Evolutionary conservation across 2,329 filamentous ascomycete genomes (phyloP), one percentile per base, ranked within the genome.

Genomic region (Fusarium nisikadoi): DNA sequence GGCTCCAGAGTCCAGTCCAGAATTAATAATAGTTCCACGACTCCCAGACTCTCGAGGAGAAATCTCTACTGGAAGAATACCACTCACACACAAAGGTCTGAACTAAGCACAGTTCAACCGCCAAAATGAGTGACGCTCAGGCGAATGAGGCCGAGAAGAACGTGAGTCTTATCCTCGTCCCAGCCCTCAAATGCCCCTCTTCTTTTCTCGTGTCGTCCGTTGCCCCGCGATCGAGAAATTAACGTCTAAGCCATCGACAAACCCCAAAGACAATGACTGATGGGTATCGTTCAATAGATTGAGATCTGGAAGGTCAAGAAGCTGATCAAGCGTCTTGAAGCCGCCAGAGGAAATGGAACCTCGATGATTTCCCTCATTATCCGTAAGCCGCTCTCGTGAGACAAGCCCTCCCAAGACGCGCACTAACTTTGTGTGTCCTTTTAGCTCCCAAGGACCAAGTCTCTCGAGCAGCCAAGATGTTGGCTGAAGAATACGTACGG

Each of bases 291-390:
- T 39, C 50, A 49, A 75, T 75, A 90, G 88, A 92, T 92, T 79
- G 90, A 92, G 85, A 92, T 92, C 86, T 95, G 93, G 93, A 98
- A 99, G 92, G 95, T 99, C 81, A 99, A 99, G 90, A 99, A 99
- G 89, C 88, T 99, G 81, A 97, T 99, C 86, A 99, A 98, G 87
- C 93, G 96, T 79, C 94, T 99, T 79, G 96, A 98, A 85, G 93
- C 94, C 72, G 97, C 97, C 77, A 90, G 97, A 83, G 96, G 96
- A 83, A 99, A 99, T 90, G 96, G 96, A 86, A 99, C 96, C 74
- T 95, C 92, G 87, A 99, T 99, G 96, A 99, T 99, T 85, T 98
- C 95, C 74, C 90, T 99, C 84, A 98, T 99, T 79, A 98, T 99
- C 81, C 96, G 94, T 97, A 87, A 80, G 93, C 86, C 42, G 27